Base-by-base conservation (phyloP, 2,329 filamentous ascomycete species). In the Ceratocystis alfenasii region DNA sequence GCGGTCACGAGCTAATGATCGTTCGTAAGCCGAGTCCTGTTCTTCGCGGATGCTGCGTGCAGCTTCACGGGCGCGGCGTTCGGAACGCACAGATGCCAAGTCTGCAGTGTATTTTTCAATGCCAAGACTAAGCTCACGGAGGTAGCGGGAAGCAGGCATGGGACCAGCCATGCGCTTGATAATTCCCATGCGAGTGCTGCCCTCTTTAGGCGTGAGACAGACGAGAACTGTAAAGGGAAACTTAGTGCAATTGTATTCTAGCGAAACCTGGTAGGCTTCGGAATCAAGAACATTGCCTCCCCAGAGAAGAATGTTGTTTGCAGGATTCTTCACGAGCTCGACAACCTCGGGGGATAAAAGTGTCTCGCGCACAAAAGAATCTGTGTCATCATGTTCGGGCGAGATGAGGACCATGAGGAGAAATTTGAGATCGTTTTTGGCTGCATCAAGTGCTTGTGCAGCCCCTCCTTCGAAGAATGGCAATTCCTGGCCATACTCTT, bases 21-120 rank as follows among this genome's bases (percentile, higher is more conserved):
- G 85, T 76, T 99, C 92, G 74, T 99, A 99, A 0, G 94, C 94
- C 8, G 85, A 88, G 73, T 97, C 91, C 74, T 99, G 94, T 74
- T 96, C 86, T 68, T 88, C 83, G n/a, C 92, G 84, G 44, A 99
- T 79, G 71, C 79, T 89, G 59, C 93, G 83, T n/a, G 88, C 83
- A 1, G 90, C 85, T 73, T 95, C 85, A 70, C 95, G 89, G 53
- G 91, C 90, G 17, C 84, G 83, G 64, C 92, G 82, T 71, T 90
- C 85, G 1, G 87, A 83, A n/a, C 92, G 83, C 22, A 89, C 86
- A 36, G 85, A 81, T 48, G 85, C 84, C 3, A 99, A 78, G 60
- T 93, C 86, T 17, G 87, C 82, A n/a, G 83, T 83, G 73, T 95
- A 89, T 68, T 88, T 86, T 62, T 84, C 81, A 68, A 95, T 88